phyloP scores from a whole-genome alignment of 106 monocot species.

The Dendrobium huoshanense region DNA sequence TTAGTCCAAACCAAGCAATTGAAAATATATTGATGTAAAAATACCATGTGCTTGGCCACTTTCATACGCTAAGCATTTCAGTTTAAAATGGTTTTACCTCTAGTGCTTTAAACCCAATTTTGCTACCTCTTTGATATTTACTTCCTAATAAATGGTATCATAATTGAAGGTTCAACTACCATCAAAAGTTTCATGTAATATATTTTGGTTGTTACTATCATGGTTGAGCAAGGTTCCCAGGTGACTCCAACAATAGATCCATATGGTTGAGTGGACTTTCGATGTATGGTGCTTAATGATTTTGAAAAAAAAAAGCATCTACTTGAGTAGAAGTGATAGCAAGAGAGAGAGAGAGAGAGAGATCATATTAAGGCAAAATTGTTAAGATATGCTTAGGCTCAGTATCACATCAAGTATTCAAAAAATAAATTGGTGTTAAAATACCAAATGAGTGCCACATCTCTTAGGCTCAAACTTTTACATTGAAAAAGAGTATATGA shows the following conservation, averaged over 20 bases:
- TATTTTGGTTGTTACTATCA: no score
- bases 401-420: background rate
- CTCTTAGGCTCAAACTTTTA: background rate
- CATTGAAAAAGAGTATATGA: background rate
- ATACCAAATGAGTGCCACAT: background rate
- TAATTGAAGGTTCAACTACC: no score
- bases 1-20: no score
- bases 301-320: background rate
- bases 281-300: no score
- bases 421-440: background rate
- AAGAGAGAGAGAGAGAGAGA: background rate
- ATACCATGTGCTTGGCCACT: no score
- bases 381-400: background rate
- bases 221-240: no score
- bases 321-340: background rate
- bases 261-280: no score
- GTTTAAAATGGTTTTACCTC: background rate
- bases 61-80: background rate
- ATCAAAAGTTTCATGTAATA: no score
- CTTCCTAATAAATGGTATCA: background rate
- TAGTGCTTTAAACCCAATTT: background rate
- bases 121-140: background rate
- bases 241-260: no score
- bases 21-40: no score
- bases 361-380: background rate